Base-by-base conservation (phyloP, 148 eudicot genomes). In the Vaccinium myrtillus region DNA sequence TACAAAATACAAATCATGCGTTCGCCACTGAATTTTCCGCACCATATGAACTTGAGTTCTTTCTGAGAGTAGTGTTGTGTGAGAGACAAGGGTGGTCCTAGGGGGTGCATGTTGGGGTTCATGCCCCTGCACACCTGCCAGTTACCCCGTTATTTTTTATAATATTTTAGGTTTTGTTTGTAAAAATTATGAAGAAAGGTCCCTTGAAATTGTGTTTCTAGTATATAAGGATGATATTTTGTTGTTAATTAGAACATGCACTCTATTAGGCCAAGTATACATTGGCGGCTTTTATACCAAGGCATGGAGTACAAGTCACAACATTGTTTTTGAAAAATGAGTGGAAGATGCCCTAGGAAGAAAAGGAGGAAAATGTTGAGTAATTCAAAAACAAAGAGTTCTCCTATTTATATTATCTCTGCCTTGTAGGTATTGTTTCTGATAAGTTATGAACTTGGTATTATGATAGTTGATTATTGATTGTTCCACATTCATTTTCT, bases 401-500 rank as follows among this genome's bases (percentile, higher is more conserved):
- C 19, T 71, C 54, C 53, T 82, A 11, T 53, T 25, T 32, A 6
- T 49, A 3, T 25, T 36, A 13, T 12, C 46, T 18, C 9, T 36
- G 4, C 65, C 27, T 19, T 32, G 61, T n/a, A 48, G 76, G 19
- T 19, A 50, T 49, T 21, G 0, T 50, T 53, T 30, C 8, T 53
- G 48, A 19, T 12, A 5, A 6, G 32, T 10, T 13, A 21, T 71
- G 49, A 74, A 81, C 19, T 74, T 5, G 75, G 10, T 81, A n/a
- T 81, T 48, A 7, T 50, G 51, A 23, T 49, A 67, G 39, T 69
- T 73, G 5, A 25, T 78, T 16, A 63, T 48, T 27, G 4, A 21
- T 81, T 27, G 25, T 21, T 69, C 43, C 50, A 49, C 21, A 56
- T 71, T 63, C 30, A 80, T 76, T 70, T 82, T 43, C 55, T 85